Evolutionary conservation across 2,329 filamentous ascomycete species (phyloP).

Genomic region (Claviceps sp.): DNA sequence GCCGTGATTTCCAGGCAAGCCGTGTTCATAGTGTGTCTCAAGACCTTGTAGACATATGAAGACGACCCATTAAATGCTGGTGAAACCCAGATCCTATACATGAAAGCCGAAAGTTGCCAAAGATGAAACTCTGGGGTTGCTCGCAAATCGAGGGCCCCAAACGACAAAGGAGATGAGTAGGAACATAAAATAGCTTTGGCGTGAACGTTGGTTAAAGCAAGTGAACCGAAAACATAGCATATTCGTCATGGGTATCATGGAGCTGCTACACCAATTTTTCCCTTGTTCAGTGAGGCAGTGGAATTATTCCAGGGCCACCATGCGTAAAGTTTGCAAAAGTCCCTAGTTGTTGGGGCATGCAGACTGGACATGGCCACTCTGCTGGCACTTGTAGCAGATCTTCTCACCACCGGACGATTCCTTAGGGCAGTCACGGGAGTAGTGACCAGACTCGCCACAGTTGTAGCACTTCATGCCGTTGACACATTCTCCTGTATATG

Average conservation of each 20-base stretch:
- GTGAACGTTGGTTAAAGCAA: conserved; percentile 11
- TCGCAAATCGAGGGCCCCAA: neutral
- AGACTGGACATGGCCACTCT: conserved; percentile 79
- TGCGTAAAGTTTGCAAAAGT: neutral
- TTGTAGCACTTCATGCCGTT: conserved; percentile 99
- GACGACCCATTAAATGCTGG: neutral
- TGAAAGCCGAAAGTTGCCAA: conserved; percentile 1
- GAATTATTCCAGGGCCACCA: conserved; percentile 11
- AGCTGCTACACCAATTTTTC: conserved; percentile 26
- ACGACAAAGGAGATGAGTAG: conserved; percentile 5
- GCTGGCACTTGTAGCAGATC: conserved; percentile 94
- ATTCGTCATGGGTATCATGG: conserved; percentile 29
- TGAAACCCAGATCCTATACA: neutral
- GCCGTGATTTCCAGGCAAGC: neutral
- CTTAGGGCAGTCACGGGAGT: conserved; percentile 91
- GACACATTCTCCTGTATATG: conserved; percentile 64
- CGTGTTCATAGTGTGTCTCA: neutral
- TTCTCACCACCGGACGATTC: conserved; percentile 79
- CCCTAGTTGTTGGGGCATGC: conserved; percentile 63
- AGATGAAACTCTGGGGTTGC: conserved; percentile 1
- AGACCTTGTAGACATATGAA: neutral
- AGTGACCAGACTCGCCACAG: conserved; percentile 86
- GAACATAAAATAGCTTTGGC: conserved; percentile 10
- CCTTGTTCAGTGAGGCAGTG: conserved; percentile 12
- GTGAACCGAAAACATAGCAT: conserved; percentile 12